These are phyloP conservation scores for Suhomyces chickasaworum DNA, from an alignment of 1,139 yeast species.

Conservation along the genomic window DNA sequence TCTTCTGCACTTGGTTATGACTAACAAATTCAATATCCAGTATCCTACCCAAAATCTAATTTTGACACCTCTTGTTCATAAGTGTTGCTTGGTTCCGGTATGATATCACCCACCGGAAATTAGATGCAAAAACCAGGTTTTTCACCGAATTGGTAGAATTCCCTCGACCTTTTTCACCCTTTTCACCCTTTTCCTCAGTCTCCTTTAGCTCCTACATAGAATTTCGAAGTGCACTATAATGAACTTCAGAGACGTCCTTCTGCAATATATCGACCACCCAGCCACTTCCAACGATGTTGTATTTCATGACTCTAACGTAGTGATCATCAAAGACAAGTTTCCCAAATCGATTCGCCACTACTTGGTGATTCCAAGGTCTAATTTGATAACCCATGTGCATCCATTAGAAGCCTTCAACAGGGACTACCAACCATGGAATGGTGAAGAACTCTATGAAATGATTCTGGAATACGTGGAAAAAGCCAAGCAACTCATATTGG, in stretches of 20 bases:
- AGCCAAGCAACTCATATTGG: constrained; percentile 43
- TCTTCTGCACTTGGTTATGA: too few species aligned
- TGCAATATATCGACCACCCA: constrained; percentile 37
- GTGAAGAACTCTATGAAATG: constrained; percentile 30
- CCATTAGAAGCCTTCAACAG: constrained; percentile 57
- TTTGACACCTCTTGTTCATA: too few species aligned
- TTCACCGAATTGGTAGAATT: background rate
- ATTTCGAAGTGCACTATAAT: constrained; percentile 17
- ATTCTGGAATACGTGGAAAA: constrained; percentile 43
- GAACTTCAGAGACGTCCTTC: constrained; percentile 40
- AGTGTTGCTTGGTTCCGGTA: too few species aligned
- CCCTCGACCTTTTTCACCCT: too few species aligned
- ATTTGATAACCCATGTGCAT: constrained; percentile 39
- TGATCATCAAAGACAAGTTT: constrained; percentile 59
- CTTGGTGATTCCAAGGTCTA: constrained; percentile 59
- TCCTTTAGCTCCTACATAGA: constrained; percentile 3
- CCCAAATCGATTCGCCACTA: constrained; percentile 68
- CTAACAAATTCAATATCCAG: background rate
- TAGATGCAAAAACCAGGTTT: too few species aligned
- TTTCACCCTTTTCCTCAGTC: background rate
- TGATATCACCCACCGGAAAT: too few species aligned
- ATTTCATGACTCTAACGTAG: constrained; percentile 53
- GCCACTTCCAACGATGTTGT: constrained; percentile 23
- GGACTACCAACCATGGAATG: constrained; percentile 21
- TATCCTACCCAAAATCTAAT: background rate